Percentiles rank a stretch among this genome's conserved stretches.
Evolutionary conservation across 768 basidiomycete species (phyloP).

Genomic region (Albatrellus ellisii): DNA sequence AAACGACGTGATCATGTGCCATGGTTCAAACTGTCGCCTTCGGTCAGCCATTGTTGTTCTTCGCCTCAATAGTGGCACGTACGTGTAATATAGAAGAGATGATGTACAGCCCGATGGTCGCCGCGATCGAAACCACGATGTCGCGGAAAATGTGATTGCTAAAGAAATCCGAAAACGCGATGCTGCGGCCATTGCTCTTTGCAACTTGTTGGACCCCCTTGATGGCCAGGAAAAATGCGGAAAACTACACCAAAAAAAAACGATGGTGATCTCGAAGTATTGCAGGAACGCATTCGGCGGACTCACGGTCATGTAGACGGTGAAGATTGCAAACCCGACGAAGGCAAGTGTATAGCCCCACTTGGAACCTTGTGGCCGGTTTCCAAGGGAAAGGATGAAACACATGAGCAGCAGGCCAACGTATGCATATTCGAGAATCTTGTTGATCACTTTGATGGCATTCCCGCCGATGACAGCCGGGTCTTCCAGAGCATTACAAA

Average conservation of each 20-base stretch:
- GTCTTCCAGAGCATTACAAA: constrained; percentile 65
- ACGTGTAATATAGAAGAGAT: constrained; percentile 76
- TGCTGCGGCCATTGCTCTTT: constrained; percentile 27
- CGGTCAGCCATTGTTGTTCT: neutral
- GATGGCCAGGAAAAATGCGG: constrained; percentile 74
- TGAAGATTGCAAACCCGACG: constrained; percentile 80
- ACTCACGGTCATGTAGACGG: constrained; percentile 90
- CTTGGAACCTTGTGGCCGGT: constrained; percentile 84
- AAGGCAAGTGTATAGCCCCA: constrained; percentile 79
- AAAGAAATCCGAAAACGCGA: constrained; percentile 51
- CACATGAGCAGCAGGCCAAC: constrained; percentile 78
- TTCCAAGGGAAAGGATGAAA: constrained; percentile 81
- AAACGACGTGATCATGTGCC: constrained; percentile 98
- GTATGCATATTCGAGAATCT: constrained; percentile 77
- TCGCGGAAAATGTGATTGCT: constrained; percentile 73
- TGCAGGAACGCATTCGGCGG: constrained; percentile 1
- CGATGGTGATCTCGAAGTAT: constrained; percentile 2
- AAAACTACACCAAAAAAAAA: constrained; percentile 29
- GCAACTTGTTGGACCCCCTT: constrained; percentile 60
- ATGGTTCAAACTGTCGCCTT: constrained; percentile 72
- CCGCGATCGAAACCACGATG: constrained; percentile 73
- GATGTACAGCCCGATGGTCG: constrained; percentile 85
- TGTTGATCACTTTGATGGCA: constrained; percentile 60
- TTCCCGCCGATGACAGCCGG: constrained; percentile 35
- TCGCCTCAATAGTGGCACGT: constrained; percentile 22